Evolutionary conservation across 2,329 filamentous ascomycete genomes (phyloP).

Genomic region (Amauroascus niger): DNA sequence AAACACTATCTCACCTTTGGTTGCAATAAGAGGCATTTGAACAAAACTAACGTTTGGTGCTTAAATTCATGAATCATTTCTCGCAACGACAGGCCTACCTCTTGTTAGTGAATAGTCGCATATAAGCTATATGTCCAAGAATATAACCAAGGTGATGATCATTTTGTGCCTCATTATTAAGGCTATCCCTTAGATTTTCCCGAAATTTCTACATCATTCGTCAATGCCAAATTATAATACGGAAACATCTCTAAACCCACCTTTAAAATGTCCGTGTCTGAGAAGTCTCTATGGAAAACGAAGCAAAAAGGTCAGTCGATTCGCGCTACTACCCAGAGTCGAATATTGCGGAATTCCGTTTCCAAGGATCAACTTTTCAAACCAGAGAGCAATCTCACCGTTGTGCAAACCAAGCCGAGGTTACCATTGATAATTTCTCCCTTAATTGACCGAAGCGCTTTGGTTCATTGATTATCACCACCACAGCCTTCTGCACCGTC

Average conservation of each 20-base stretch:
- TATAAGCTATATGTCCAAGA: not conserved
- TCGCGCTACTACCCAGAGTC: not conserved
- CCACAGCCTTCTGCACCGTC: conserved; percentile 95
- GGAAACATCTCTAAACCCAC: conserved; percentile 25
- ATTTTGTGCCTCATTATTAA: conserved; percentile 56
- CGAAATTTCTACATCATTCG: conserved; percentile 59
- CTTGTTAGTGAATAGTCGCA: conserved; percentile 7
- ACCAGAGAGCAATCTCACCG: conserved; percentile 39
- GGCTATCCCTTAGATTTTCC: conserved; percentile 61
- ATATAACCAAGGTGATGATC: conserved; percentile 76
- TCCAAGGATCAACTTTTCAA: not conserved
- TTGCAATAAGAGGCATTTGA: conserved; percentile 89
- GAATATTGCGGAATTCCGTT: not conserved
- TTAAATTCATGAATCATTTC: conserved; percentile 92
- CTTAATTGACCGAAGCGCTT: conserved; percentile 83
- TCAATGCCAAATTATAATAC: conserved; percentile 18
- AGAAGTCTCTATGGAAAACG: conserved; percentile 57
- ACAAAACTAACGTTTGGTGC: conserved; percentile 83
- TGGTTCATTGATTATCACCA: conserved; percentile 85
- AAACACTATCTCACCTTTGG: conserved; percentile 59
- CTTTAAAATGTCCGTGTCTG: conserved; percentile 78
- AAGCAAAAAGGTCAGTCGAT: not conserved
- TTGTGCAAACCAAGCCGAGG: conserved; percentile 93
- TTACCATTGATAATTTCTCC: conserved; percentile 81
- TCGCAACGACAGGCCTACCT: conserved; percentile 58